Evolutionary conservation across 2,329 filamentous ascomycete species (phyloP), one percentile per base, ranked within the genome.

Genomic region (Epichloe amarillans): DNA sequence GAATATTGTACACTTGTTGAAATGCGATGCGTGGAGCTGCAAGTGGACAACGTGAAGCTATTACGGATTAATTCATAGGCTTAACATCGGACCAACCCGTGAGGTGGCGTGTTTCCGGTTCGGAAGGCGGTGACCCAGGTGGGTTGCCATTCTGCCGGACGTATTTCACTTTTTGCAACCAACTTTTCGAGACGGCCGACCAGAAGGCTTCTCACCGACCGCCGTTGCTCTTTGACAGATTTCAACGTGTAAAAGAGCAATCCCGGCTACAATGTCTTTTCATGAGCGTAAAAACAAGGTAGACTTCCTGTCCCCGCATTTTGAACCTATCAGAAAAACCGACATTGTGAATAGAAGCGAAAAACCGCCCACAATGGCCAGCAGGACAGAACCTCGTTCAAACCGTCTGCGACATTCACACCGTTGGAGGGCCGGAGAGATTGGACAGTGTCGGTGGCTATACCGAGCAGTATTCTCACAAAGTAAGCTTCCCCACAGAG

Each of bases 401-500:
- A 83, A 62, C 84, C 84, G 4, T 82, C 80, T 4, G 80, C 83
- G 8, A 69, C 83, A 38, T 91, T 88, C 67, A 72, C 76, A 47
- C 81, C 86, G 2, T 73, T 69, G 0, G 73, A 61, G n/a, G 67
- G 75, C 44, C 81, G 83, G 37, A 73, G 87, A 56, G 69, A 77
- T 37, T 86, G 84, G 75, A 93, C 88, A 0, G 64, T 93, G 17
- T 90, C 84, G 41, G 75, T 93, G 36, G 88, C 88, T 3, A 67
- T 94, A 33, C 86, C 88, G 1, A 86, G 84, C 36, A 91, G 86
- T 62, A 80, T 93, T 43, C 76, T 91, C 51, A 74, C 81, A 52
- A 86, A 86, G 85, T 88, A 69, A 54, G 72, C 30, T 19, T 11
- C 21, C 8, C 14, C 21, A 3, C 26, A 11, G 30, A 30, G 30